A percentile compares a stretch with the other conserved stretches of the same genome.
These are phyloP conservation scores for Achaetomium macrosporum DNA, from an alignment of 2,329 filamentous ascomycete genomes.

Conservation along the genomic window DNA sequence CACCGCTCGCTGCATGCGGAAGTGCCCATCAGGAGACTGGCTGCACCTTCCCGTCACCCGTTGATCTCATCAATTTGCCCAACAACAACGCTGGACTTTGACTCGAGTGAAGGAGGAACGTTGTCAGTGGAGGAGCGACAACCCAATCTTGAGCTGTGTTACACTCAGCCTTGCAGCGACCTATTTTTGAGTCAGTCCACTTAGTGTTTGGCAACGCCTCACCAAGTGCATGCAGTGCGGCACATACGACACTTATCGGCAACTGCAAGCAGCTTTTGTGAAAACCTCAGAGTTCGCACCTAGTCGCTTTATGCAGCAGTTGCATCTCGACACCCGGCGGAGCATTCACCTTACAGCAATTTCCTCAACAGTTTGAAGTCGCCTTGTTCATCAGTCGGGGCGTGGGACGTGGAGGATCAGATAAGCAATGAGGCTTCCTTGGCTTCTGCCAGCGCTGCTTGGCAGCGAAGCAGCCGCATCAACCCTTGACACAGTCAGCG, in stretches of 20 bases:
- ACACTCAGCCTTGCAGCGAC: neutral
- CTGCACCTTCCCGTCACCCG: conserved; percentile 8
- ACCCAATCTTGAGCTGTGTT: neutral
- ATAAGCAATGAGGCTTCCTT: conserved; percentile 36
- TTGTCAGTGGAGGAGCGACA: neutral
- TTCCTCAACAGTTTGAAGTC: neutral
- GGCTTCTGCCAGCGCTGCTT: conserved; percentile 31
- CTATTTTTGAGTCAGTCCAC: neutral
- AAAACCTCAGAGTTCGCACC: neutral
- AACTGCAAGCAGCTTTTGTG: neutral
- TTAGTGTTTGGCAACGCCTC: neutral
- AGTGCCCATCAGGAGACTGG: neutral
- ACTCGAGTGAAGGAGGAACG: neutral
- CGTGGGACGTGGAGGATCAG: neutral
- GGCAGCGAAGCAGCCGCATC: conserved; percentile 26
- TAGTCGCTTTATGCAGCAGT: neutral
- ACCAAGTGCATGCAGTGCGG: neutral
- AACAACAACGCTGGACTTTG: too few relatives aligned
- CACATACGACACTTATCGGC: neutral
- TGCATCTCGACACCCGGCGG: neutral
- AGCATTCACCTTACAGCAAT: neutral
- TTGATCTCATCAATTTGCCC: neutral
- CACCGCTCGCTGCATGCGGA: conserved; percentile 4
- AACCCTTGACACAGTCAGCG: conserved; percentile 40
- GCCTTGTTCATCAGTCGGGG: conserved; percentile 9